Base-by-base conservation (phyloP, 2,329 filamentous ascomycete genomes). In the Akanthomyces dipterigenus region DNA sequence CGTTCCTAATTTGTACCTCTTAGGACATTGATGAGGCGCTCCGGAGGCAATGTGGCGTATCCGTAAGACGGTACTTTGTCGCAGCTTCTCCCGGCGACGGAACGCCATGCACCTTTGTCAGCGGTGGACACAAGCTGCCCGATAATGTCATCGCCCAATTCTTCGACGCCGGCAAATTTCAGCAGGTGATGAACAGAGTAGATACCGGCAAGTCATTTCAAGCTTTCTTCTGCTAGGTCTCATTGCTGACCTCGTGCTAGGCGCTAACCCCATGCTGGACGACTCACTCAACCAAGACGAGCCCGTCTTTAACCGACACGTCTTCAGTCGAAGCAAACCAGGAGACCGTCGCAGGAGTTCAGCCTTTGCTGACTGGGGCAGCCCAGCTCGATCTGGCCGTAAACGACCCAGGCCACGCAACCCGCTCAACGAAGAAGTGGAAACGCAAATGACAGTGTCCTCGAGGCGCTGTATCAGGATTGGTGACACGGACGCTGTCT, bases 1-100 rank as follows among this genome's bases (percentile, higher is more conserved):
- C 18, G 26, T 45, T 26, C 16, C 22, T 43, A 48, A 31, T 22
- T 6, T 11, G 26, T 43, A 28, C 18, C 46, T n/a, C 38, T 26
- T 62, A 82, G 80, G 72, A 80, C 66, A 82, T 85, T 38, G 77
- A 78, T 38, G 76, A 78, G 63, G 81, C 79, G 28, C 71, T 86
- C 12, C 75, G 78, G 18, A 77, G 82, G 54, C 74, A 81, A 45
- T 84, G 82, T 65, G 76, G 77, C 42, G 81, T 85, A 11, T 76
- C 79, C 1, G 78, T 77, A 12, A 76, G 77, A 56, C 73, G 74
- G 63, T 85, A 80, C 67, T 84, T 85, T 64, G 73, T 85, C 38
- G 81, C 78, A 12, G 77, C 77, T 2, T 71, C 82, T 45, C 72
- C 76, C 40, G 79, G 82, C 31, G 79, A 81, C 62, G 79, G 79